Percentiles rank a stretch among this genome's conserved stretches.
These are phyloP conservation scores for Deinandra increscens DNA, from an alignment of 129 eudicot genomes.

Conservation along the genomic window DNA sequence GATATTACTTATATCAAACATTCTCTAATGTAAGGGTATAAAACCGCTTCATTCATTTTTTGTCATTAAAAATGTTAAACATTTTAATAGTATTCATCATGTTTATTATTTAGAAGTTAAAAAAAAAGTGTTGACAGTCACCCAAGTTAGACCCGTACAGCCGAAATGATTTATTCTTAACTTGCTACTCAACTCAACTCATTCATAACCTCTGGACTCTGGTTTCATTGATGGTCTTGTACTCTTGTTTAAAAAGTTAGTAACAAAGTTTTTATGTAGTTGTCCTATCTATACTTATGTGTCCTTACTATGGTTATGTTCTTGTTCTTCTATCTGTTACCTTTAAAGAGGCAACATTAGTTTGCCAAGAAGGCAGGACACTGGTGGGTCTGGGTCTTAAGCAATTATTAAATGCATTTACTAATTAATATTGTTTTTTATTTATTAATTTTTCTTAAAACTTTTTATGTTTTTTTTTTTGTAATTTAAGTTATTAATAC, in stretches of 20 bases:
- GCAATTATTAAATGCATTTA: neutral
- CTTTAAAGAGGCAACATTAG: neutral
- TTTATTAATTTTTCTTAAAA: no score
- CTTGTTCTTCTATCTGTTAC: neutral
- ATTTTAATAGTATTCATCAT: neutral
- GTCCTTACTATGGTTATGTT: neutral
- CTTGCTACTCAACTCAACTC: no score
- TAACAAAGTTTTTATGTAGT: neutral
- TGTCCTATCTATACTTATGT: neutral
- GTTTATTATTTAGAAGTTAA: neutral
- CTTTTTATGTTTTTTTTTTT: neutral
- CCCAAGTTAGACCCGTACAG: neutral
- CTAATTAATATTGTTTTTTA: no score
- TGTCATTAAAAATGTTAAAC: no score
- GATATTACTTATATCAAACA: neutral
- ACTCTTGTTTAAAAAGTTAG: neutral
- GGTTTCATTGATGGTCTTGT: constrained; percentile 1
- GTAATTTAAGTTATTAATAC: neutral
- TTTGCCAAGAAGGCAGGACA: neutral
- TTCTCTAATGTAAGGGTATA: no score
- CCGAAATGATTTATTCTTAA: neutral
- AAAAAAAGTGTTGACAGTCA: neutral
- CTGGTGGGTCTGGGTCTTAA: neutral
- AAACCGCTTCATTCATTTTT: neutral
- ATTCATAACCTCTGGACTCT: neutral